phyloP scores from a whole-genome alignment of 1,139 yeast species.

The Sugiyamaella pinicola region DNA sequence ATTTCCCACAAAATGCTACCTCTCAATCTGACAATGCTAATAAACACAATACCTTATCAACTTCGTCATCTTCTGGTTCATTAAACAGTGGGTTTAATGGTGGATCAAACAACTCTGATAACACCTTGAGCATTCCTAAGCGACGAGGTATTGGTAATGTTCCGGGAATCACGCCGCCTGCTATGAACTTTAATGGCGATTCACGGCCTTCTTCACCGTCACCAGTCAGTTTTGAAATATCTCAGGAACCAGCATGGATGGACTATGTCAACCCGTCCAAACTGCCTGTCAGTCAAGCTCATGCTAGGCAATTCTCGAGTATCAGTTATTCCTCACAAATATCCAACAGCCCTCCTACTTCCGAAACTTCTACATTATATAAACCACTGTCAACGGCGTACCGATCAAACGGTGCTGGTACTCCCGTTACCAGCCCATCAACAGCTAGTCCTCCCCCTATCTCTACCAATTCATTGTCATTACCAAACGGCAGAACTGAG shows the following conservation, averaged over 20 bases:
- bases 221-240: slow-evolving; percentile 35
- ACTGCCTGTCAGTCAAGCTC: slow-evolving; percentile 20
- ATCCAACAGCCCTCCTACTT: slow-evolving; percentile 4
- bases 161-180: slow-evolving; percentile 31
- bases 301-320: slow-evolving; percentile 19
- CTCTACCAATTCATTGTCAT: slow-evolving; percentile 24
- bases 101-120: neutral
- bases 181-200: slow-evolving; percentile 7
- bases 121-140: slow-evolving; percentile 18
- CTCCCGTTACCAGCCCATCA: neutral
- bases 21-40: slow-evolving; percentile 9
- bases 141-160: slow-evolving; percentile 29
- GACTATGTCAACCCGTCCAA: slow-evolving; percentile 33
- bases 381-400: slow-evolving; percentile 12
- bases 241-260: slow-evolving; percentile 38
- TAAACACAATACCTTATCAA: slow-evolving; percentile 13
- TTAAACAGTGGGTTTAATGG: slow-evolving; percentile 6
- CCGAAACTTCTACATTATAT: neutral
- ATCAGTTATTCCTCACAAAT: slow-evolving; percentile 13
- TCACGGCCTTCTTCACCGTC: slow-evolving; percentile 31
- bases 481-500: slow-evolving; percentile 33
- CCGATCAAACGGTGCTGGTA: slow-evolving; percentile 1
- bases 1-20: neutral
- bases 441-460: slow-evolving; percentile 6
- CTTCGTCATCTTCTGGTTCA: slow-evolving; percentile 22